Base-by-base conservation (phyloP, 352 stramenopile genomes). In the Pythium volutum region DNA sequence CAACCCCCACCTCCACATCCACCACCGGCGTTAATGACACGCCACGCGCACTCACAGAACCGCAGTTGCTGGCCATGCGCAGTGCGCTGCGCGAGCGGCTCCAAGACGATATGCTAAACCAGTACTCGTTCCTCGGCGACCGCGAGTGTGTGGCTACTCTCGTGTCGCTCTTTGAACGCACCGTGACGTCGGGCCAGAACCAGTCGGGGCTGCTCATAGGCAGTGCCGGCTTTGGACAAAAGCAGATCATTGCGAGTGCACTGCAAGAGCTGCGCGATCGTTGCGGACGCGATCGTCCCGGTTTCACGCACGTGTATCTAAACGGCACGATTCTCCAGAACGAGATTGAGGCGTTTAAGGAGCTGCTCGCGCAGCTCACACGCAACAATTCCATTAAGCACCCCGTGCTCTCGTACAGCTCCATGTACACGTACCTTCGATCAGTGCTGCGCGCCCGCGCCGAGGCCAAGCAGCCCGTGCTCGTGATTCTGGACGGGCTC, bases 341-440 rank as follows among this genome's bases (percentile, higher is more conserved):
- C 64, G 85, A 95, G 53, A 79, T 91, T 18, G 85, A 95, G 62
- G 82, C 81, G 15, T 95, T 95, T 55, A 91, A 91, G 53, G 85
- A 95, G 73, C 70, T 95, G 16, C 78, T 71, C 6, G 77, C 82
- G 39, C 82, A 93, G 61, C 75, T 95, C 10, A 76, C 79, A 38
- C 71, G 62, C 3, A 66, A 82, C 49, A 74, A 71, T 2, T 55
- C 71, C 7, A 71, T 92, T 39, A 89, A 91, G 56, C 80, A 91
- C 48, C 72, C 73, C 11, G 83, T 90, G 56, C 63, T 93, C 22
- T 85, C 83, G 11, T 95, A 92, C 59, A 88, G 71, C 73, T 91
- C 84, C 54, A 93, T 95, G 83, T 93, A 95, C 67, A 74, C 77
- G 48, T 91, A 91, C 55, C 69, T 95, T 39, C 80, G 84, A n/a